Base-by-base conservation (phyloP, 1,284 basidiomycete genomes). In the Microbotryomycetes sp. region DNA sequence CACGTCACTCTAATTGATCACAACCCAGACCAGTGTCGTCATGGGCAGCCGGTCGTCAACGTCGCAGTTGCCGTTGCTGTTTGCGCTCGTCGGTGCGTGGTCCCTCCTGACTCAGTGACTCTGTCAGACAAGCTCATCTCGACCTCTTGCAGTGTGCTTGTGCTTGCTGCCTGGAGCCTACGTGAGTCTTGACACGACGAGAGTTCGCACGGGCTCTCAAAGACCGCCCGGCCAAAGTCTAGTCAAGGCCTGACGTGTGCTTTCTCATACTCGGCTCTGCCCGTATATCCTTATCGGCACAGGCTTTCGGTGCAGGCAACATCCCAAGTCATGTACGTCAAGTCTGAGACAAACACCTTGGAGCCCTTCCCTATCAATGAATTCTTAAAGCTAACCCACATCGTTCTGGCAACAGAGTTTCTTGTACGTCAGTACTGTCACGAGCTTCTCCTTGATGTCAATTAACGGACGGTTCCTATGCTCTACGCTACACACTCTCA, bases 281-380 rank as follows among this genome's bases (percentile, higher is more conserved):
- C n/a, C n/a, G n/a, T n/a, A n/a, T n/a, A n/a, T n/a, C n/a, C n/a
- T n/a, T n/a, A n/a, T n/a, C n/a, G n/a, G n/a, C 19, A 19, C 36
- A 42, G 49, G 63, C 63, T 6, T 71, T 71, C 31, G 69, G 70
- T 1, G 70, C 71, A 9, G 72, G 72, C 48, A 72, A 72, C 63
- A 71, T 73, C 25, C 71, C 70, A 2, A 42, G 36, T 42, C 36
- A 42, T 42, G 36, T 42, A 42, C 9, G 36, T 42, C 36, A 9
- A 42, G 19, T 19, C 12, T 19, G 36, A 42, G 36, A 42, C 36
- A 42, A 42, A 12, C 36, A 42, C 19, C 36, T n/a, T n/a, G n/a
- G n/a, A n/a, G n/a, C 49, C 62, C 7, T 70, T 58, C 50, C 56
- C 63, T 14, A 67, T 55, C 55, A 56, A 69, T 15, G 70, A 71